A percentile compares a stretch with the other conserved stretches of the same genome.
Evolutionary conservation across 257 asterid species (phyloP).

Genomic region (Jasminum sambac): DNA sequence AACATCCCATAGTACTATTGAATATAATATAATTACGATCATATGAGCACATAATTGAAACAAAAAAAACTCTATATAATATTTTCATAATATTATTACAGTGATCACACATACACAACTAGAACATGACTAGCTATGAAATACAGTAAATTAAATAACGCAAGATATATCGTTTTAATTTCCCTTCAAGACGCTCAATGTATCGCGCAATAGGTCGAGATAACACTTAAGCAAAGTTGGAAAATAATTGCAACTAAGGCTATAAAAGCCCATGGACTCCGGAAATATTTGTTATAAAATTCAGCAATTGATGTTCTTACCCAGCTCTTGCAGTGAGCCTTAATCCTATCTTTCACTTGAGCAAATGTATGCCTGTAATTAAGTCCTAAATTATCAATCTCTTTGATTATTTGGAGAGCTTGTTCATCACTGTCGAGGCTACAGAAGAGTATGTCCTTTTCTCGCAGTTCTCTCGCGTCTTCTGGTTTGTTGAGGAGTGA

Average conservation of each 20-base stretch:
- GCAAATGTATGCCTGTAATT: too few species aligned
- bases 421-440: conserved; percentile 34
- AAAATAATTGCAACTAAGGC: conserved; percentile 16
- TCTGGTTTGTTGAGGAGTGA: conserved; percentile 24
- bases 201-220: conserved; percentile 17
- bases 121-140: too few species aligned
- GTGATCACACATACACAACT: too few species aligned
- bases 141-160: too few species aligned
- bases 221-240: conserved; percentile 1
- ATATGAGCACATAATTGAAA: too few species aligned
- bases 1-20: too few species aligned
- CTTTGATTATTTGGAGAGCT: conserved; percentile 13
- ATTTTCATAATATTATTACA: too few species aligned
- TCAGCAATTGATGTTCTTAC: not conserved
- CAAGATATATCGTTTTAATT: too few species aligned
- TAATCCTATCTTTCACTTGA: too few species aligned
- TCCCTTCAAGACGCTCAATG: too few species aligned
- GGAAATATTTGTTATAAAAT: conserved; percentile 5
- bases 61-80: too few species aligned
- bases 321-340: not conserved
- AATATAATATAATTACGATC: too few species aligned
- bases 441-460: conserved; percentile 24
- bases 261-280: conserved; percentile 23
- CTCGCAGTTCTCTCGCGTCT: conserved; percentile 40
- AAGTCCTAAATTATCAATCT: not conserved